These are phyloP conservation scores for Monosporozyma aerobia DNA, from an alignment of 805 yeast genomes.

Conservation along the genomic window DNA sequence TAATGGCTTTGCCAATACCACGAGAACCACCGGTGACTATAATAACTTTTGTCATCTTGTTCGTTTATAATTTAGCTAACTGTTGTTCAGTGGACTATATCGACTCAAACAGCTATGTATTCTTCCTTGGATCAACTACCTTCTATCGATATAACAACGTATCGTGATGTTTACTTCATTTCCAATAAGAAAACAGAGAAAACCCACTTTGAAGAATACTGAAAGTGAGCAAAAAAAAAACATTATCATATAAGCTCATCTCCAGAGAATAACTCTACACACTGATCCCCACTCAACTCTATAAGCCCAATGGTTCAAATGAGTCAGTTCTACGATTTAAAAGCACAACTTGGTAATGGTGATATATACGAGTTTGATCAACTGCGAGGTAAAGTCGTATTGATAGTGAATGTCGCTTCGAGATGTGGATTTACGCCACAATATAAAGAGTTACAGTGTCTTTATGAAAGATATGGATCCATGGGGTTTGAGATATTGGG, in stretches of 20 bases:
- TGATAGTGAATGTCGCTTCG: constrained; percentile 84
- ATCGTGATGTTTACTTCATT: too few species aligned
- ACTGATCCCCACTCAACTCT: too few species aligned
- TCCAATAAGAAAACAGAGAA: too few species aligned
- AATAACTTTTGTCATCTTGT: constrained; percentile 26
- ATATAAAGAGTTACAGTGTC: constrained; percentile 57
- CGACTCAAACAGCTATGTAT: too few species aligned
- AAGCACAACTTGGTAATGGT: constrained; percentile 29
- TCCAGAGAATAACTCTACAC: too few species aligned
- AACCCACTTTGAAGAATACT: too few species aligned
- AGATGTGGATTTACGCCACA: constrained; percentile 78
- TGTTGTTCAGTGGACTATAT: background rate
- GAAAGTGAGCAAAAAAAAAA: too few species aligned
- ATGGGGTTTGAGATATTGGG: constrained; percentile 63
- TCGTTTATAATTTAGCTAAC: background rate
- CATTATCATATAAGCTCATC: too few species aligned
- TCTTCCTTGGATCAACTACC: background rate
- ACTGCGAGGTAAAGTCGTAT: constrained; percentile 70
- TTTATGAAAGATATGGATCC: constrained; percentile 55
- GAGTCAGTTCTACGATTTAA: constrained; percentile 19
- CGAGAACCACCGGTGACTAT: constrained; percentile 58
- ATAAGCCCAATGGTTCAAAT: constrained; percentile 16
- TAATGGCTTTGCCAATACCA: constrained; percentile 77
- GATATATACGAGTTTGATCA: constrained; percentile 48
- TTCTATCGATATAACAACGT: too few species aligned